Evolutionary conservation across 1,284 basidiomycete genomes (phyloP).

Genomic region (Golubevia pallescens): DNA sequence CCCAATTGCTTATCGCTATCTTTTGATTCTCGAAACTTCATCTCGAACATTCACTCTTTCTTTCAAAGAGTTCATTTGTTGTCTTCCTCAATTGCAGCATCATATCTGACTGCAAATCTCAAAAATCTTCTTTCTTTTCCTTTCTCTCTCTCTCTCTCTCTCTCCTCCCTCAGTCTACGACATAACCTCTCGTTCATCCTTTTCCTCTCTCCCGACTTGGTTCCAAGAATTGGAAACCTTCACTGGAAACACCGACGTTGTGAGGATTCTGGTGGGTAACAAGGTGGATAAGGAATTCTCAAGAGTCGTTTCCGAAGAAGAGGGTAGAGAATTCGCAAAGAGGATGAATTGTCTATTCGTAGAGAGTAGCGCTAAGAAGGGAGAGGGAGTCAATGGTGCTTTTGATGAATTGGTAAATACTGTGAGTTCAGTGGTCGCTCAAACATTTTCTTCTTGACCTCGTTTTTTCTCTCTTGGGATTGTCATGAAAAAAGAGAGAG

Average conservation of each 20-base stretch:
- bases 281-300: conserved; percentile 51
- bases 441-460: not conserved
- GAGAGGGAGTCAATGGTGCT: conserved; percentile 46
- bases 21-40: too few species aligned
- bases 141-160: too few species aligned
- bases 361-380: conserved; percentile 61
- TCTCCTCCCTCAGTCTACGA: conserved; percentile 37
- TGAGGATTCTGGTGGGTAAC: conserved; percentile 58
- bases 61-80: too few species aligned
- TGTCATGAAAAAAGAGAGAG: not conserved
- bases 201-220: conserved; percentile 55
- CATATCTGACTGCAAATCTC: too few species aligned
- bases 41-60: too few species aligned
- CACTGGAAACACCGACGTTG: conserved; percentile 41
- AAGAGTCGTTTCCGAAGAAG: conserved; percentile 38
- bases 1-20: too few species aligned
- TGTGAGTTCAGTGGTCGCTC: too few species aligned
- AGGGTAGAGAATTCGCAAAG: conserved; percentile 43
- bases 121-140: too few species aligned
- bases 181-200: conserved; percentile 46
- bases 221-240: conserved; percentile 57
- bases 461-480: not conserved
- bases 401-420: conserved; percentile 58
- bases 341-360: conserved; percentile 44
- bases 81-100: too few species aligned